Evolutionary conservation across 352 stramenopile species (phyloP).

Genomic region (Vaucheria bursata): DNA sequence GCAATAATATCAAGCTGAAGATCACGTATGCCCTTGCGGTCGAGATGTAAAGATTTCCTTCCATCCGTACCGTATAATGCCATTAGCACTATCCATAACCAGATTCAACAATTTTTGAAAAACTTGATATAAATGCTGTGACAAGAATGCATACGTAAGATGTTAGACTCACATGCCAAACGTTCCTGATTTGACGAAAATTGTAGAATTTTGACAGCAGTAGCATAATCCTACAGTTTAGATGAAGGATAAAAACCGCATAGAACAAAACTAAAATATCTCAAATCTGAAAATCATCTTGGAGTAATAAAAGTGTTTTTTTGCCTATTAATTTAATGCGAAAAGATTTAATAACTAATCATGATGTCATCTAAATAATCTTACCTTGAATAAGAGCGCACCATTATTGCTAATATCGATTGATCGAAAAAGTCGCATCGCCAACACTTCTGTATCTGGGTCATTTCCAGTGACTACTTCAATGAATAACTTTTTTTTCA

Average conservation of each 20-base stretch:
- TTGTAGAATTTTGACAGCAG: neutral
- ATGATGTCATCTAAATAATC: too few relatives aligned
- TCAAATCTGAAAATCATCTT: too few relatives aligned
- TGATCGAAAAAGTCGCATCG: neutral
- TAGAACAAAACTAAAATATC: too few relatives aligned
- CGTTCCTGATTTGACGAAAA: neutral
- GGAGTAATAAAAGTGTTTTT: too few relatives aligned
- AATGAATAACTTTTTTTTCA: too few relatives aligned
- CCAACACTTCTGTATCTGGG: too few relatives aligned
- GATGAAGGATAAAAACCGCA: neutral
- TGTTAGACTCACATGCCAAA: neutral
- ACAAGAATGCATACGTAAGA: too few relatives aligned
- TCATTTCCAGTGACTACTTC: too few relatives aligned
- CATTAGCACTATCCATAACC: neutral
- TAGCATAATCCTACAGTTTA: neutral
- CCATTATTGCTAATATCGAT: neutral
- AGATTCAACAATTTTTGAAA: too few relatives aligned
- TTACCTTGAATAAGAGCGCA: neutral
- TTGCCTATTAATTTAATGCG: too few relatives aligned
- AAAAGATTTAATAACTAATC: too few relatives aligned
- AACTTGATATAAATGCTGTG: too few relatives aligned
- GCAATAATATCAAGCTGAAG: conserved; percentile 1
- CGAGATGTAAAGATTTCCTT: neutral
- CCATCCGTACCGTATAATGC: neutral
- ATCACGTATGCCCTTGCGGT: conserved; percentile 1